These are phyloP conservation scores for Leishmania tropica DNA, from an alignment of 208 protist species.

Conservation along the genomic window DNA sequence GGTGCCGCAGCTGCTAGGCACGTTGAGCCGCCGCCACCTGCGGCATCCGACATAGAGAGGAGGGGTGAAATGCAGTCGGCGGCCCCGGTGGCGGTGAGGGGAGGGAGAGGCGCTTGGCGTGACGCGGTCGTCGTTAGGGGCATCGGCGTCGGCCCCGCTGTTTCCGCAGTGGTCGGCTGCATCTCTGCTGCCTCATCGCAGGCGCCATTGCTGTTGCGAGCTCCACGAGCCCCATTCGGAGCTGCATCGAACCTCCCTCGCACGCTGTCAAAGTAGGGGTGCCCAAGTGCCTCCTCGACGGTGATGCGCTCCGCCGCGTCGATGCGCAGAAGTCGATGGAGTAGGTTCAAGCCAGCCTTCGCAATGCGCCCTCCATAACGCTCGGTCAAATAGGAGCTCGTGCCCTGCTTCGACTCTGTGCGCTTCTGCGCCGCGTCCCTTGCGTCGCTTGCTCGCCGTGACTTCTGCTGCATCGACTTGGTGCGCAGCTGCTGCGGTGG, in stretches of 20 bases:
- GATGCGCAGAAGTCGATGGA: constrained; percentile 53
- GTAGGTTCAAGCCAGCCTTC: constrained; percentile 55
- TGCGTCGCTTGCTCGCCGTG: neutral
- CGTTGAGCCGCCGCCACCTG: neutral
- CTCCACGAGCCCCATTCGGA: neutral
- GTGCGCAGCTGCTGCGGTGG: neutral
- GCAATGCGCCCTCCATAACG: constrained; percentile 42
- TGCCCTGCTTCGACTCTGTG: constrained; percentile 1
- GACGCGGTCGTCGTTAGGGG: neutral
- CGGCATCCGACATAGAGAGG: neutral
- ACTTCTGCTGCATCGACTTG: neutral
- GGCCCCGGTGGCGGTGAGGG: neutral
- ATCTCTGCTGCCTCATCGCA: neutral
- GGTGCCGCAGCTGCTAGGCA: neutral
- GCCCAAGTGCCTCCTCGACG: constrained; percentile 72
- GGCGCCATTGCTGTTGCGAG: neutral
- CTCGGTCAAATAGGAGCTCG: constrained; percentile 37
- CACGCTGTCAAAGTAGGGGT: constrained; percentile 77
- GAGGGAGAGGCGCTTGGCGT: neutral
- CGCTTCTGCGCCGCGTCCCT: neutral
- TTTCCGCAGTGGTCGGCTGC: neutral
- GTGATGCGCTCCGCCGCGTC: constrained; percentile 55
- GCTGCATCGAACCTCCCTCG: constrained; percentile 3
- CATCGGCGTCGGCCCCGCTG: too few species aligned
- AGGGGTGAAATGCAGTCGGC: neutral